Evolutionary conservation across 768 basidiomycete species (phyloP), one percentile per base, ranked within the genome.

Genomic region (Leccinum imitatum): DNA sequence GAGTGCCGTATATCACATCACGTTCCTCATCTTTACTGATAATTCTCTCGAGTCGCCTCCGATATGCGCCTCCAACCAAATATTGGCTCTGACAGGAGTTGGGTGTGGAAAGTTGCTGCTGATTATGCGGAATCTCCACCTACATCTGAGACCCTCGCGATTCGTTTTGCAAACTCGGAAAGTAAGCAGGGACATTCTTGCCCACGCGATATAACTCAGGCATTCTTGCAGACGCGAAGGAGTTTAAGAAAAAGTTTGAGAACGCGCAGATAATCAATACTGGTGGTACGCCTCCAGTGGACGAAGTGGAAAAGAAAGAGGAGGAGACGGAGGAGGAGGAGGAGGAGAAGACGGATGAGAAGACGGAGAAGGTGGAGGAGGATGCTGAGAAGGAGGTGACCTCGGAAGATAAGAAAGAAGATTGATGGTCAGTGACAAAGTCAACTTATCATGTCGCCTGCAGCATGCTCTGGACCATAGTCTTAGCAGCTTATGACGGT

Each of bases 21-120:
- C 13, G 23, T 44, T 53, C 57, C 35, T n/a, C 21, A 48, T 13
- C 9, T 13, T 46, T n/a, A 50, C 55, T 63, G 17, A 65, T 61
- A 21, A 50, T 30, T 41, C 37, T 57, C 39, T 54, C 33, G 66
- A 98, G 96, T 98, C 73, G 77, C 91, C 25, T 62, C 82, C 46
- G 95, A 97, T 65, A 98, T 98, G 93, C 86, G 79, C 67, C 87
- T 99, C 65, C 93, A 96, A 72, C 93, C 95, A 70, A 98, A 98
- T 78, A 93, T 98, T 69, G 96, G 95, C 54, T 98, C 95, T 54
- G 97, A 99, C 80, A 85, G 97, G 77, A 96, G 94, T 69, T 98
- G 97, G 97, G 95, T 99, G 35, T 98, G 92, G 90, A 96, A 97
- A 76, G 95, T 96, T 55, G 84, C 87, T 55, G 96, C 96, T 27